These are phyloP conservation scores for Trypanosomatidae sp. DNA, from an alignment of 208 protist species.

Conservation along the genomic window DNA sequence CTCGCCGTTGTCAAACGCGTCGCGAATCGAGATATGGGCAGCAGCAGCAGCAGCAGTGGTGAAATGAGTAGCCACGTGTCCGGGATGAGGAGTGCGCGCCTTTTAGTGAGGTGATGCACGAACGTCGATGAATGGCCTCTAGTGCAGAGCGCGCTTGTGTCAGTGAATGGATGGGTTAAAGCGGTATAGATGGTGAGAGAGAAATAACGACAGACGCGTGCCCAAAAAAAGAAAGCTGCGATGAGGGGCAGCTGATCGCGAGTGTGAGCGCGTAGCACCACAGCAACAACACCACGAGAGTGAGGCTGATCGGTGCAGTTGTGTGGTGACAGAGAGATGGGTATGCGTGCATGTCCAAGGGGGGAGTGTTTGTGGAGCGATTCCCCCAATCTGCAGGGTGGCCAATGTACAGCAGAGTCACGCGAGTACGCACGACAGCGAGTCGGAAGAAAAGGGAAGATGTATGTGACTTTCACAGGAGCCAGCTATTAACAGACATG, in stretches of 20 bases:
- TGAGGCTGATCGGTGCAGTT: neutral
- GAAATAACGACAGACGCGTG: neutral
- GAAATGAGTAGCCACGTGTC: neutral
- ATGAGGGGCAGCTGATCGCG: neutral
- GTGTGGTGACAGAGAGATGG: too few relatives aligned
- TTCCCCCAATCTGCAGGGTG: neutral
- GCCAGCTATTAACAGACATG: neutral
- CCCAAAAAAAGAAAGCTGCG: neutral
- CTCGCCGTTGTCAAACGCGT: conserved; percentile 1
- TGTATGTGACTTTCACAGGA: neutral
- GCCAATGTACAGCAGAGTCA: neutral
- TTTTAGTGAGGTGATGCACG: neutral
- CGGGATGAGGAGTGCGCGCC: neutral
- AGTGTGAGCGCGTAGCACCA: neutral
- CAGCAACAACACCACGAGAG: neutral
- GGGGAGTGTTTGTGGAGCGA: too few relatives aligned
- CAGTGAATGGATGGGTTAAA: neutral
- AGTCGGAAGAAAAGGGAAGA: neutral
- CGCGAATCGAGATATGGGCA: neutral
- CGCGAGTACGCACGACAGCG: neutral
- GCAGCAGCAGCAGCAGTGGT: neutral
- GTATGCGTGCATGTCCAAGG: neutral
- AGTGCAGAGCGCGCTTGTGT: neutral
- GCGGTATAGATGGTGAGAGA: neutral
- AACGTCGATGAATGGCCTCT: neutral